These are phyloP conservation scores for Kazachstania taianensis DNA, from an alignment of 805 yeast genomes.

Conservation along the genomic window DNA sequence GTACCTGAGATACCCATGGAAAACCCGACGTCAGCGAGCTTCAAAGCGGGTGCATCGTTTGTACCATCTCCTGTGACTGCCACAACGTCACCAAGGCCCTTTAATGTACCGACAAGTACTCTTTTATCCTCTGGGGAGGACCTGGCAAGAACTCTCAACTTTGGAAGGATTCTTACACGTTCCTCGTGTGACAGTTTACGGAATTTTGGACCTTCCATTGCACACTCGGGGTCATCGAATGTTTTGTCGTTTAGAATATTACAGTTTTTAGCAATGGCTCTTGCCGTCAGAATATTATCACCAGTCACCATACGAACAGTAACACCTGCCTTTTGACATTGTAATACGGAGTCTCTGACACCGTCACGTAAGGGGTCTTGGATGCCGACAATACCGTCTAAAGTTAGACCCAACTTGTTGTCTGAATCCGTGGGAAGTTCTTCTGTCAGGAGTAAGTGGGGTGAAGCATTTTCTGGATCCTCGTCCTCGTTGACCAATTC, in stretches of 20 bases:
- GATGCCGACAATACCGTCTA: conserved; percentile 80
- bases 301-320: conserved; percentile 97
- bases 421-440: conserved; percentile 13
- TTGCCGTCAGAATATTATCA: conserved; percentile 85
- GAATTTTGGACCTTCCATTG: conserved; percentile 91
- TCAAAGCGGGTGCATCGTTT: conserved; percentile 95
- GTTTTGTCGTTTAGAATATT: conserved; percentile 51
- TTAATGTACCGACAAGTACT: conserved; percentile 70
- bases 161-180: conserved; percentile 55
- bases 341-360: conserved; percentile 77
- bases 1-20: conserved; percentile 99
- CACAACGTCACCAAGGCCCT: conserved; percentile 79
- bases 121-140: conserved; percentile 95
- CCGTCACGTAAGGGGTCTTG: conserved; percentile 91
- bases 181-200: conserved; percentile 52
- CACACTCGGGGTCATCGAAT: conserved; percentile 42
- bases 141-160: conserved; percentile 77
- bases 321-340: conserved; percentile 87
- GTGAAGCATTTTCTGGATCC: conserved; percentile 31
- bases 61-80: conserved; percentile 99
- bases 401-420: conserved; percentile 33
- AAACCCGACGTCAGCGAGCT: conserved; percentile 94
- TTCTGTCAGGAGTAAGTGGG: conserved; percentile 28
- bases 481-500: conserved; percentile 29
- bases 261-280: conserved; percentile 80